These are phyloP conservation scores for Calonectria henricotiae DNA, from an alignment of 2,329 filamentous ascomycete species.

Conservation along the genomic window DNA sequence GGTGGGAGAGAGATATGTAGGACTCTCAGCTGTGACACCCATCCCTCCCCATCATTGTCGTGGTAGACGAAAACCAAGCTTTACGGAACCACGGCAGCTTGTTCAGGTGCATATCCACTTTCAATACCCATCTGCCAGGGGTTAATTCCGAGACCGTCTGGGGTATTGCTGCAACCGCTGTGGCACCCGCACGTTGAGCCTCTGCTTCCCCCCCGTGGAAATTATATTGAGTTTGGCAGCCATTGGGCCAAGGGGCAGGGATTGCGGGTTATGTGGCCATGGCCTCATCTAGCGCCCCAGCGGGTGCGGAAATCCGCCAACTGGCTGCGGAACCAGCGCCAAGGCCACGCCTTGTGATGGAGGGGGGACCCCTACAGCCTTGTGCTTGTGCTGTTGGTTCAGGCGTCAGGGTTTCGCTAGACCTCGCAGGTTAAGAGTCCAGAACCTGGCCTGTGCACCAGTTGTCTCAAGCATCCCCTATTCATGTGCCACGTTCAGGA, in stretches of 20 bases:
- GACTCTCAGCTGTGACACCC: not conserved
- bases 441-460: conserved; percentile 2
- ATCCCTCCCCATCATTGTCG: not conserved
- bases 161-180: conserved; percentile 14
- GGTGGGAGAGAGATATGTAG: too few relatives aligned
- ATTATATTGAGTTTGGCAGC: not conserved
- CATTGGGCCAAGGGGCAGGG: not conserved
- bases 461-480: conserved; percentile 2
- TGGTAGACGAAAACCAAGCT: conserved; percentile 9
- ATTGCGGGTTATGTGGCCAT: conserved; percentile 17
- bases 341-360: not conserved
- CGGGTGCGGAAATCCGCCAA: conserved; percentile 22
- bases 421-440: not conserved
- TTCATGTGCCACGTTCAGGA: conserved; percentile 2
- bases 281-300: conserved; percentile 10
- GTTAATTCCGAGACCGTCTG: not conserved
- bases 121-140: conserved; percentile 10
- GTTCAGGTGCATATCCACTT: conserved; percentile 17
- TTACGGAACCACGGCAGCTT: conserved; percentile 14
- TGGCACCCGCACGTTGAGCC: not conserved
- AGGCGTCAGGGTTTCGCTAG: conserved; percentile 15
- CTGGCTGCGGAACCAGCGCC: conserved; percentile 2
- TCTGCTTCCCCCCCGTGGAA: not conserved
- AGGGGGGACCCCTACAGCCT: conserved; percentile 6
- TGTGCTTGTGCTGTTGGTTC: not conserved